These are phyloP conservation scores for Talaromyces sp. DNA, from an alignment of 2,329 filamentous ascomycete species.

Conservation along the genomic window DNA sequence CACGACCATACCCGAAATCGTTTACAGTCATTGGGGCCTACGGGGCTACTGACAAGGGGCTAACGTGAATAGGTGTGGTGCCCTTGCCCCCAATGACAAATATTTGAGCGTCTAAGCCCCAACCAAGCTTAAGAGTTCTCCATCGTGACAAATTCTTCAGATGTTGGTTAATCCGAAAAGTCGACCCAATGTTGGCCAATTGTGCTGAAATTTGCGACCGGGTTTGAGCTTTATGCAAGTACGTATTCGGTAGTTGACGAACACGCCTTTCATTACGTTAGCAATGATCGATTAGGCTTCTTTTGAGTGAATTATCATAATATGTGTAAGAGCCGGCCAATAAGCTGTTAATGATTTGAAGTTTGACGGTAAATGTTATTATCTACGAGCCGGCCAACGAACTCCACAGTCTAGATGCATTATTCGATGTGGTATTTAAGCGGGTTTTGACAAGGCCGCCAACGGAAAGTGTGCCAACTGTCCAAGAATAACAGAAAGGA, in stretches of 20 bases:
- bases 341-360: not conserved
- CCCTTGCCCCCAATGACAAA: conserved; percentile 7
- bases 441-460: not conserved
- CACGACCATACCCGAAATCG: not conserved
- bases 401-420: not conserved
- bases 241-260: conserved; percentile 12
- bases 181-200: not conserved
- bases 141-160: conserved; percentile 6
- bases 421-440: not conserved
- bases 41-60: not conserved
- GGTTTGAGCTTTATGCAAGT: not conserved
- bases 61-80: not conserved
- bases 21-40: not conserved
- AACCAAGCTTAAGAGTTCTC: not conserved
- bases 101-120: conserved; percentile 1
- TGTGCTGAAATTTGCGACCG: not conserved
- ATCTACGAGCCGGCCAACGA: not conserved
- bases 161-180: not conserved
- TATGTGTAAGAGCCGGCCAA: not conserved
- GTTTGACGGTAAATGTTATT: not conserved
- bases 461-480: not conserved
- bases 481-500: not conserved
- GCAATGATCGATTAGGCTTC: not conserved
- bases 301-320: not conserved
- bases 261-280: not conserved